These are phyloP conservation scores for Geranium rotundifolium DNA, from an alignment of 345 rosid species.

Conservation along the genomic window DNA sequence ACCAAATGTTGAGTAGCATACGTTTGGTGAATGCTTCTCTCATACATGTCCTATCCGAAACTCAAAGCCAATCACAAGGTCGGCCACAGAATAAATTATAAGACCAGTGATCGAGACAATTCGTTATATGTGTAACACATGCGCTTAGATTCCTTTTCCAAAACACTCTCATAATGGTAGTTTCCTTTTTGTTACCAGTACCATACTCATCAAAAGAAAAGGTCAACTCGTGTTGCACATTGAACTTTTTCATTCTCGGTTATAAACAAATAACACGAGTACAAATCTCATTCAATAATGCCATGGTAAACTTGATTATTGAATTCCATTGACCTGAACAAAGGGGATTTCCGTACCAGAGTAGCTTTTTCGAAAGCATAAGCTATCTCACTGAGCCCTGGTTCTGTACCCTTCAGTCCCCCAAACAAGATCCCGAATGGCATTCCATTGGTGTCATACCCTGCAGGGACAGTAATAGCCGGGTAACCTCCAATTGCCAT, in stretches of 20 bases:
- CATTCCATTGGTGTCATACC: constrained; percentile 13
- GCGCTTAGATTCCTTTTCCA: background rate
- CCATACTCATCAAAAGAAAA: background rate
- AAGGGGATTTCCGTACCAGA: constrained; percentile 19
- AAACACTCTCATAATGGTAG: no score
- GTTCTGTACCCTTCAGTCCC: constrained; percentile 27
- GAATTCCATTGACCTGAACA: constrained; percentile 6
- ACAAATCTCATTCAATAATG: background rate
- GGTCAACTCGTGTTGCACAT: background rate
- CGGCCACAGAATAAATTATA: no score
- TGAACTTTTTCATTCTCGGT: background rate
- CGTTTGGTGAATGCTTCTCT: no score
- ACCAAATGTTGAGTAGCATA: no score
- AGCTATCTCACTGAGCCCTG: constrained; percentile 32
- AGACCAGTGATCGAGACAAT: no score
- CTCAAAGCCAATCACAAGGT: no score
- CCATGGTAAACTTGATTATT: background rate
- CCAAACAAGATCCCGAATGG: constrained; percentile 29
- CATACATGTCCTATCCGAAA: no score
- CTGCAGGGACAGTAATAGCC: constrained; percentile 19
- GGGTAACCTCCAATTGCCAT: constrained; percentile 22
- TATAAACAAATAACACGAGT: no score
- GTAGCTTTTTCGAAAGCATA: constrained; percentile 28
- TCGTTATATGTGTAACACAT: no score
- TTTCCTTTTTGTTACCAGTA: no score